Percentiles rank a stretch among this genome's conserved stretches.
Evolutionary conservation across 2,329 filamentous ascomycete species (phyloP).

Genomic region (Stylonectria norvegica): DNA sequence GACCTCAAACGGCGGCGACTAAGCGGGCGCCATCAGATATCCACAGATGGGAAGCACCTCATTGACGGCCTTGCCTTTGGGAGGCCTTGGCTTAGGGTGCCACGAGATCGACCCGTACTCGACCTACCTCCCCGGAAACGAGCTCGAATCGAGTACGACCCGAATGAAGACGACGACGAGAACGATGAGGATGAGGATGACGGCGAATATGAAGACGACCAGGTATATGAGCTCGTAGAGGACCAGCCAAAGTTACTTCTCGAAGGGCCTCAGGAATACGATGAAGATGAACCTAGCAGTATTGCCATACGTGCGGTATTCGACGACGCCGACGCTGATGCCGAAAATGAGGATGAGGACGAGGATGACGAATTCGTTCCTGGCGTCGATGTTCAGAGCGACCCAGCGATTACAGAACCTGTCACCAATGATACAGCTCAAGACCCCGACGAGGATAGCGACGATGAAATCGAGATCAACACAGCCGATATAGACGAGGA

Average conservation of each 20-base stretch:
- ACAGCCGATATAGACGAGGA: constrained; percentile 33
- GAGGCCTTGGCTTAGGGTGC: constrained; percentile 60
- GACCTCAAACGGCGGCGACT: constrained; percentile 72
- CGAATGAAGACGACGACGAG: constrained; percentile 40
- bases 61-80: constrained; percentile 86
- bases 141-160: constrained; percentile 47
- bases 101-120: constrained; percentile 61
- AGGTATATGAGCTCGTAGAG: constrained; percentile 34
- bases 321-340: constrained; percentile 17
- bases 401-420: constrained; percentile 3
- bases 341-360: constrained; percentile 15
- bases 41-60: constrained; percentile 71
- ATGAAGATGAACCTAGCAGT: constrained; percentile 14
- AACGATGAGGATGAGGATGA: constrained; percentile 34
- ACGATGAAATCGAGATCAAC: constrained; percentile 5
- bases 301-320: constrained; percentile 19
- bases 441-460: constrained; percentile 10
- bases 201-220: constrained; percentile 36
- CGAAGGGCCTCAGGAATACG: constrained; percentile 26
- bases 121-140: constrained; percentile 72
- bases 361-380: constrained; percentile 13
- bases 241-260: constrained; percentile 27
- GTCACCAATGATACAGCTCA: constrained; percentile 7
- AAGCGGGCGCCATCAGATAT: constrained; percentile 78
- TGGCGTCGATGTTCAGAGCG: constrained; percentile 17